A percentile compares a stretch with the other conserved stretches of the same genome.
These are phyloP conservation scores for Parastagonospora nodorum DNA, from an alignment of 2,329 filamentous ascomycete species.

Conservation along the genomic window DNA sequence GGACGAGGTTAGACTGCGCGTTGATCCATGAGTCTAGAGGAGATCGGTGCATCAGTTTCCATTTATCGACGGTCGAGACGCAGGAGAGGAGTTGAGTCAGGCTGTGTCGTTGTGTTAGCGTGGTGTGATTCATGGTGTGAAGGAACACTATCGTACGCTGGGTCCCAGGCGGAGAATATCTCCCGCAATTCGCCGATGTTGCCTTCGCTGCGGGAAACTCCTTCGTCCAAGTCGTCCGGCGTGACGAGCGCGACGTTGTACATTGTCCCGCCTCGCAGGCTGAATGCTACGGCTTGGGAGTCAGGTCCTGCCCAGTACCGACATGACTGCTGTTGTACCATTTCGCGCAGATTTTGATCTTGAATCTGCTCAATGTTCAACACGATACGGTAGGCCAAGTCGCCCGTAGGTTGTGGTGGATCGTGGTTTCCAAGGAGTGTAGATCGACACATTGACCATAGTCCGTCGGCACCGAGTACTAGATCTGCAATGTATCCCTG, in stretches of 20 bases:
- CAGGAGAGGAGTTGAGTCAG: conserved; percentile 37
- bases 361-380: conserved; percentile 58
- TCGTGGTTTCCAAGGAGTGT: conserved; percentile 23
- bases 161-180: conserved; percentile 69
- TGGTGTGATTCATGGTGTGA: conserved; percentile 17
- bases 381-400: conserved; percentile 68
- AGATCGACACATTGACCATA: conserved; percentile 65
- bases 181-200: conserved; percentile 65
- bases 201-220: conserved; percentile 58
- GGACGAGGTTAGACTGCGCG: conserved; percentile 61
- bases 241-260: conserved; percentile 70
- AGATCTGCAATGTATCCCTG: conserved; percentile 57
- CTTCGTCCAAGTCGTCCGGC: conserved; percentile 65
- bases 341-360: conserved; percentile 57
- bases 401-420: conserved; percentile 58
- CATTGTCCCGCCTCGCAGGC: conserved; percentile 61
- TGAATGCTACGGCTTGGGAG: conserved; percentile 67
- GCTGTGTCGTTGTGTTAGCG: conserved; percentile 11
- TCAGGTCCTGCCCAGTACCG: conserved; percentile 69
- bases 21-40: conserved; percentile 46
- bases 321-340: conserved; percentile 58
- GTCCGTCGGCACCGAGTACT: conserved; percentile 66
- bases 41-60: conserved; percentile 66
- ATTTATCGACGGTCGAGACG: conserved; percentile 68
- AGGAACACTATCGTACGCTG: conserved; percentile 53